phyloP scores from a whole-genome alignment of 148 eudicot genomes.

The Fagopyrum tataricum region DNA sequence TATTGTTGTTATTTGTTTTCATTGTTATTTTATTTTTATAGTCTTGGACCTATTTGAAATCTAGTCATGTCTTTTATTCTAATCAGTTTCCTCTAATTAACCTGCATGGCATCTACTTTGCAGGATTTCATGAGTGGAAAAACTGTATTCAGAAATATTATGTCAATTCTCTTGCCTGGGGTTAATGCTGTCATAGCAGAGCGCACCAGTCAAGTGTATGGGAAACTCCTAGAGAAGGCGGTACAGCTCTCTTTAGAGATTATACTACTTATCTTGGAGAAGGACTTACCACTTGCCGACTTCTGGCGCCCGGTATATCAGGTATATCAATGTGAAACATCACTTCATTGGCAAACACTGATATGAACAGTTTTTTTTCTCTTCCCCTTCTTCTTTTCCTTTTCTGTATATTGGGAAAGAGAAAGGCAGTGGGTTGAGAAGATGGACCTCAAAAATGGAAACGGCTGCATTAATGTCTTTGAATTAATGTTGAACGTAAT shows the following conservation, averaged over 20 bases:
- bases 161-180: slow-evolving; percentile 83
- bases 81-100: not conserved
- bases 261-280: slow-evolving; percentile 67
- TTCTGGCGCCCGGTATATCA: slow-evolving; percentile 95
- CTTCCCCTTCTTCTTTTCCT: too few species aligned
- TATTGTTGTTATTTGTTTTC: not conserved
- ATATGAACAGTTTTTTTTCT: not conserved
- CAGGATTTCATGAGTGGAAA: slow-evolving; percentile 99
- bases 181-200: slow-evolving; percentile 68
- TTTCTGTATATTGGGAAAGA: not conserved
- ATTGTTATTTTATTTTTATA: not conserved
- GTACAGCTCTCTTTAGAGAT: slow-evolving; percentile 74
- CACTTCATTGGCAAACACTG: not conserved
- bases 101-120: not conserved
- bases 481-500: not conserved
- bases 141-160: slow-evolving; percentile 75
- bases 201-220: slow-evolving; percentile 71
- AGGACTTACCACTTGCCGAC: slow-evolving; percentile 73
- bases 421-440: not conserved
- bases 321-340: slow-evolving; percentile 25
- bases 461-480: not conserved
- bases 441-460: not conserved
- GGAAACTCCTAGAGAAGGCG: slow-evolving; percentile 75
- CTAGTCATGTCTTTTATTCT: not conserved
- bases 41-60: not conserved